Evolutionary conservation across 2,329 filamentous ascomycete genomes (phyloP).

Genomic region (Fusarium domesticum): DNA sequence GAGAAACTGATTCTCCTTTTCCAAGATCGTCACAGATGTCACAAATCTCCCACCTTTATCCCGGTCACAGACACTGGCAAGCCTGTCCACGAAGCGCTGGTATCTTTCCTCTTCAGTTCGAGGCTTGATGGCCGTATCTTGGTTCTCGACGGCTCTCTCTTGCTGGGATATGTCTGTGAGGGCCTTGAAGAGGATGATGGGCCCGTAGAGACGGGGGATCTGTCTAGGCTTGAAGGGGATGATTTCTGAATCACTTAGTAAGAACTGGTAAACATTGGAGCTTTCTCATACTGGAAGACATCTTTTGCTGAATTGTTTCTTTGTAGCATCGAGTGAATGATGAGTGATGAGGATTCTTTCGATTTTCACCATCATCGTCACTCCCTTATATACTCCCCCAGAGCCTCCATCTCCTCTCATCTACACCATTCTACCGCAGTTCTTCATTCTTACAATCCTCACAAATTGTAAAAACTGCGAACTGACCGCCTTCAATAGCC

Average conservation of each 20-base stretch:
- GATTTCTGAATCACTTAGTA: neutral
- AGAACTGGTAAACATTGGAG: too few species aligned
- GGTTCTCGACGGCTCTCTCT: slow-evolving; percentile 1
- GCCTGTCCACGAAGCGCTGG: slow-evolving; percentile 30
- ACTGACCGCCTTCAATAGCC: too few species aligned
- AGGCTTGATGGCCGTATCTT: neutral
- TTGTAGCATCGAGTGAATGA: too few species aligned
- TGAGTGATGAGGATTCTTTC: too few species aligned
- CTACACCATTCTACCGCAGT: too few species aligned
- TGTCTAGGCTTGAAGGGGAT: slow-evolving; percentile 14
- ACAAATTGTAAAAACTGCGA: too few species aligned
- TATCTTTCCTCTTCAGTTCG: slow-evolving; percentile 23
- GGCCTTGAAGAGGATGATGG: slow-evolving; percentile 26
- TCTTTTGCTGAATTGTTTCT: neutral
- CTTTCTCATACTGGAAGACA: slow-evolving; percentile 4
- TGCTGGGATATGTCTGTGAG: slow-evolving; percentile 19
- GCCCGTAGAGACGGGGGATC: slow-evolving; percentile 30
- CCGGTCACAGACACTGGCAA: slow-evolving; percentile 33
- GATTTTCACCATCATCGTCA: too few species aligned
- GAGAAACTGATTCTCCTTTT: slow-evolving; percentile 25
- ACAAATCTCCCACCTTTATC: slow-evolving; percentile 29
- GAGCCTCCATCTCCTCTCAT: too few species aligned
- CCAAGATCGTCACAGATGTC: slow-evolving; percentile 30
- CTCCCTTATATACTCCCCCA: too few species aligned
- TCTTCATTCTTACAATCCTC: too few species aligned